Evolutionary conservation across 1,284 basidiomycete species (phyloP).

Genomic region (Cryptococcus sp.): DNA sequence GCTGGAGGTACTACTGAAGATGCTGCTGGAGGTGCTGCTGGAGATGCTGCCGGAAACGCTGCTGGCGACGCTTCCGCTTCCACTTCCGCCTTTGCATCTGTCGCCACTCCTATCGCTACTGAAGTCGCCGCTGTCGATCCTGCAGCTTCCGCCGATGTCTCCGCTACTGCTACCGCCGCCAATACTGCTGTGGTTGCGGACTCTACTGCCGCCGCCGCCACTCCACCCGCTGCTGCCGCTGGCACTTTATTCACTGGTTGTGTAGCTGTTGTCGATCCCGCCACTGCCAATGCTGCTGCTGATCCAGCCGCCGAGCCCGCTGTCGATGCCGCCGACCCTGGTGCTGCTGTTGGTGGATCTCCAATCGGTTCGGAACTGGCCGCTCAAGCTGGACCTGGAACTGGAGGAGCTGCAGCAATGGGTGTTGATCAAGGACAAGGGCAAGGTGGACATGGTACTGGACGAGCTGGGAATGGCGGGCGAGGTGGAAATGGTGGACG

Average conservation of each 20-base stretch:
- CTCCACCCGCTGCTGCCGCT: not conserved
- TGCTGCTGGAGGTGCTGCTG: constrained; percentile 2
- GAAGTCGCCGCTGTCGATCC: not conserved
- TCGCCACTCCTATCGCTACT: not conserved
- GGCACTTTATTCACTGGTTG: not conserved
- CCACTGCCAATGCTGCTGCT: not conserved
- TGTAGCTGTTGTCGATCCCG: not conserved
- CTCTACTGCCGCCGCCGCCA: not conserved
- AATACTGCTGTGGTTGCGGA: not conserved
- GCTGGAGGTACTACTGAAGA: not conserved
- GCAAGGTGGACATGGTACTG: not conserved
- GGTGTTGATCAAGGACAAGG: not conserved
- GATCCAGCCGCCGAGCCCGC: not conserved
- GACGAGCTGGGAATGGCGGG: not conserved
- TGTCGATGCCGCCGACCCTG: not conserved
- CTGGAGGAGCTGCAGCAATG: not conserved
- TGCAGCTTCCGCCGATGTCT: not conserved
- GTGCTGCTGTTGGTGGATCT: not conserved
- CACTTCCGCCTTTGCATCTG: not conserved
- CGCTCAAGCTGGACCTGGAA: not conserved
- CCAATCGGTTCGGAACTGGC: not conserved
- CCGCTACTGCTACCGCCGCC: not conserved
- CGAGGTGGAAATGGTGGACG: not conserved
- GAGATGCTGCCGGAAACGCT: not conserved
- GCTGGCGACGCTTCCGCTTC: not conserved